Conservation (phyloP, 208 protist genomes). For the Trypanosoma vivax region DNA sequence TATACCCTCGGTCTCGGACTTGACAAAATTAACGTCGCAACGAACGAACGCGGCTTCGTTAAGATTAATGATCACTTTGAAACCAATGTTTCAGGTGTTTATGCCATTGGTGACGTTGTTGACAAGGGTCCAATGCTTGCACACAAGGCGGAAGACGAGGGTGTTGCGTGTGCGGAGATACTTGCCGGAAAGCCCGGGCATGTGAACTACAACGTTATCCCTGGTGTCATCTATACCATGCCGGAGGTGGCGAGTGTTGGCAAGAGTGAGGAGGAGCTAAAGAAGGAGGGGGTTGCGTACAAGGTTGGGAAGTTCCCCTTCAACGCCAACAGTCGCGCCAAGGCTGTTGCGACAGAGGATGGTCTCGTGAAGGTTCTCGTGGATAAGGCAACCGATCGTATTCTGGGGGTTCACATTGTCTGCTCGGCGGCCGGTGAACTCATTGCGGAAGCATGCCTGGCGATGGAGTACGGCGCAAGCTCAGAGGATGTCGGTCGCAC, state of each 20-base stretch:
- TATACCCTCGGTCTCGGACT: constrained; percentile 93
- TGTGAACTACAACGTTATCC: constrained; percentile 98
- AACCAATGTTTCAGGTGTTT: constrained; percentile 94
- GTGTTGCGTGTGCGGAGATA: constrained; percentile 91
- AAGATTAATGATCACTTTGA: constrained; percentile 93
- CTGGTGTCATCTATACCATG: constrained; percentile 99
- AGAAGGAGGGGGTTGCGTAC: constrained; percentile 89
- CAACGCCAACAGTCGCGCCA: constrained; percentile 97
- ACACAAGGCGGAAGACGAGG: constrained; percentile 99
- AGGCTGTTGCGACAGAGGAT: constrained; percentile 91
- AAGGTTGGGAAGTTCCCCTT: constrained; percentile 98
- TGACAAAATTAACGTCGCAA: constrained; percentile 90
- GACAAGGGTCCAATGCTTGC: constrained; percentile 98
- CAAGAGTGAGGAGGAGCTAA: constrained; percentile 96
- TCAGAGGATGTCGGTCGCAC: constrained; percentile 97
- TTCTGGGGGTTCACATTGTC: constrained; percentile 99
- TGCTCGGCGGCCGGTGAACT: constrained; percentile 94
- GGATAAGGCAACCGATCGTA: constrained; percentile 94
- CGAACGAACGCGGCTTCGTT: constrained; percentile 89
- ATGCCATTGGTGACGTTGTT: constrained; percentile 99
- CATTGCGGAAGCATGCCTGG: constrained; percentile 96
- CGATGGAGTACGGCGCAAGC: constrained; percentile 97
- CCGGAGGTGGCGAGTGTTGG: constrained; percentile 98
- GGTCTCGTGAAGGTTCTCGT: constrained; percentile 97
- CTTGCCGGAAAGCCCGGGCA: constrained; percentile 91